These are phyloP conservation scores for Debaryomyces singareniensis DNA, from an alignment of 1,139 yeast genomes.

Conservation along the genomic window DNA sequence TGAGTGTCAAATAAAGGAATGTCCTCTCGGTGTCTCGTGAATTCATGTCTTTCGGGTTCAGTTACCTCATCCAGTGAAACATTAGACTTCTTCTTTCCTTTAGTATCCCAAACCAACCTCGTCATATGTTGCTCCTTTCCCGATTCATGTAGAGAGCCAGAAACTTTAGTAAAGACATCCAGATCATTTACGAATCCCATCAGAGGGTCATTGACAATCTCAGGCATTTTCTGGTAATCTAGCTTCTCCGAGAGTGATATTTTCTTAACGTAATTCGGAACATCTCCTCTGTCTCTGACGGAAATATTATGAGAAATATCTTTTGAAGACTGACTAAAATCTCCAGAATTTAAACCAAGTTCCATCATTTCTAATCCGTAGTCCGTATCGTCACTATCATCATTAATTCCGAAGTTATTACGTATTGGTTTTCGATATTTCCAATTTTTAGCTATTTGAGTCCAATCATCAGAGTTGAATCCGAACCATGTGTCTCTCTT, in stretches of 20 bases:
- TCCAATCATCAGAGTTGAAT: constrained; percentile 56
- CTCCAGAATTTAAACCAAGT: constrained; percentile 29
- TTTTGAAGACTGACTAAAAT: constrained; percentile 21
- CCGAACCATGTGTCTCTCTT: constrained; percentile 81
- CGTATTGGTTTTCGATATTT: constrained; percentile 14
- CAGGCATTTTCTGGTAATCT: constrained; percentile 52
- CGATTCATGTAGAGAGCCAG: constrained; percentile 39
- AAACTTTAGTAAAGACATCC: constrained; percentile 48
- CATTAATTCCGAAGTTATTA: constrained; percentile 9
- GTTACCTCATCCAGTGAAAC: background rate
- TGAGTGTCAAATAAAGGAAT: background rate
- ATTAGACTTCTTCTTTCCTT: constrained; percentile 4
- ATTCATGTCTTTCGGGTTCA: background rate
- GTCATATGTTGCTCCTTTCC: constrained; percentile 12
- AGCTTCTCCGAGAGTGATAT: constrained; percentile 24
- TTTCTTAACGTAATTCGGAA: constrained; percentile 43
- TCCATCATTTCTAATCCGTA: constrained; percentile 45
- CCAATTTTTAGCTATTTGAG: constrained; percentile 41
- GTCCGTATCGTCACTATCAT: constrained; percentile 42
- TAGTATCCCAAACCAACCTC: constrained; percentile 9
- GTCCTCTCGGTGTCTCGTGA: too few species aligned
- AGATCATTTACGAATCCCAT: constrained; percentile 45
- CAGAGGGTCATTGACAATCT: constrained; percentile 40
- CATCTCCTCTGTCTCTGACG: constrained; percentile 46
- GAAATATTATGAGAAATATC: constrained; percentile 32